Evolutionary conservation across 2,329 filamentous ascomycete species (phyloP).

Genomic region (Sporothrix brunneoviolacea): DNA sequence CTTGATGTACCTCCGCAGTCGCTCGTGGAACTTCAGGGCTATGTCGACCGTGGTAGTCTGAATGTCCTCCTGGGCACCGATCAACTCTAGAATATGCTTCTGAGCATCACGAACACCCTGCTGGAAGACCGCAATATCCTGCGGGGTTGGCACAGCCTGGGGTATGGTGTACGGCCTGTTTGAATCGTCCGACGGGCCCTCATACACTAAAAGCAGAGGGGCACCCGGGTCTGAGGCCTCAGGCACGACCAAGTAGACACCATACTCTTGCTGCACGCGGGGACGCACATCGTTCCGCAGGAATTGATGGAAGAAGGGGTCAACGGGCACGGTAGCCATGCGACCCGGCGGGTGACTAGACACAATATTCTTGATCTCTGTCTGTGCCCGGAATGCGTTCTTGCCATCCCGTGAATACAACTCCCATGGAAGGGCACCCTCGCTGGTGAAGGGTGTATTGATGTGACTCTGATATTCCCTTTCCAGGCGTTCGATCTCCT

Average conservation of each 20-base stretch:
- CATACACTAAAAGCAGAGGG: constrained; percentile 67
- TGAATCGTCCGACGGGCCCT: constrained; percentile 45
- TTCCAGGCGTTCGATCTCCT: constrained; percentile 78
- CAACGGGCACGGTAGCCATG: constrained; percentile 59
- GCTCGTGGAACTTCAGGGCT: constrained; percentile 56
- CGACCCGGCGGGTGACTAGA: constrained; percentile 67
- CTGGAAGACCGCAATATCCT: constrained; percentile 48
- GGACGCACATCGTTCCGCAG: constrained; percentile 58
- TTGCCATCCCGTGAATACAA: constrained; percentile 82
- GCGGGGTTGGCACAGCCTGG: constrained; percentile 40
- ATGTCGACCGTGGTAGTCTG: constrained; percentile 48
- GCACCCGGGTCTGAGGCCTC: constrained; percentile 52
- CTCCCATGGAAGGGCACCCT: constrained; percentile 74
- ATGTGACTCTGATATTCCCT: constrained; percentile 77
- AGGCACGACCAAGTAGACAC: constrained; percentile 68
- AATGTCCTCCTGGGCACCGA: constrained; percentile 53
- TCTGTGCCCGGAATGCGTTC: constrained; percentile 68
- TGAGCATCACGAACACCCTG: constrained; percentile 49
- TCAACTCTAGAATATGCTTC: constrained; percentile 50
- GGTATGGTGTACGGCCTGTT: constrained; percentile 47
- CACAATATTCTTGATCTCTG: constrained; percentile 68
- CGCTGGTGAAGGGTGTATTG: constrained; percentile 64
- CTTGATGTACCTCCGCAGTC: constrained; percentile 57
- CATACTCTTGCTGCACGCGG: constrained; percentile 59
- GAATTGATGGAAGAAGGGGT: constrained; percentile 74